phyloP scores from a whole-genome alignment of 176 grass and related monocot genomes.

The Avena insularis region DNA sequence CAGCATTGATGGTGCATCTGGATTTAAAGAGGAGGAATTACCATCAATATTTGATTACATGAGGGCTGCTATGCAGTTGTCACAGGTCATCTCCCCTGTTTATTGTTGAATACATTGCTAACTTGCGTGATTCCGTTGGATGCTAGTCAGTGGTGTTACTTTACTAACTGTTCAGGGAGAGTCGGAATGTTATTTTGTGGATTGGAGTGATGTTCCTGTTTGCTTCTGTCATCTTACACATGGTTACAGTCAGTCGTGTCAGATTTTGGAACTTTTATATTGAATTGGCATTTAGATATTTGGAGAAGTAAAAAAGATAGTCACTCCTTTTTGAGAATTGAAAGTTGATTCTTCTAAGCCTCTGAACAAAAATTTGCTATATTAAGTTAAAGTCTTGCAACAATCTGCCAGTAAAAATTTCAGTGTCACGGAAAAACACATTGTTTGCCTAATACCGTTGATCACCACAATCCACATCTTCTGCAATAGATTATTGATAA shows the following conservation, averaged over 20 bases:
- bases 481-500: conserved; percentile 11
- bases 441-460: conserved; percentile 4
- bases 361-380: not conserved
- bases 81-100: conserved; percentile 41
- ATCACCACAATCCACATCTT: not conserved
- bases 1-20: conserved; percentile 55
- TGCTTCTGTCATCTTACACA: not conserved
- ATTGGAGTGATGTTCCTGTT: not conserved
- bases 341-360: not conserved
- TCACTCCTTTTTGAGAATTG: not conserved
- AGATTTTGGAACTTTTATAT: not conserved
- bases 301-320: not conserved
- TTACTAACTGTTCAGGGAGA: not conserved
- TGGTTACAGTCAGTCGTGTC: not conserved
- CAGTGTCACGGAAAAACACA: not conserved
- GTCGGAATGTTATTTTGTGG: not conserved
- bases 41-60: conserved; percentile 71
- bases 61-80: conserved; percentile 64
- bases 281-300: not conserved
- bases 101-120: conserved; percentile 7
- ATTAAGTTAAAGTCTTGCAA: conserved; percentile 14
- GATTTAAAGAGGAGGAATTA: conserved; percentile 62
- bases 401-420: not conserved
- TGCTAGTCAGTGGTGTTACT: not conserved
- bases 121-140: not conserved